phyloP scores from a whole-genome alignment of 768 basidiomycete species.

The Chalciporus pseudorubinellus region DNA sequence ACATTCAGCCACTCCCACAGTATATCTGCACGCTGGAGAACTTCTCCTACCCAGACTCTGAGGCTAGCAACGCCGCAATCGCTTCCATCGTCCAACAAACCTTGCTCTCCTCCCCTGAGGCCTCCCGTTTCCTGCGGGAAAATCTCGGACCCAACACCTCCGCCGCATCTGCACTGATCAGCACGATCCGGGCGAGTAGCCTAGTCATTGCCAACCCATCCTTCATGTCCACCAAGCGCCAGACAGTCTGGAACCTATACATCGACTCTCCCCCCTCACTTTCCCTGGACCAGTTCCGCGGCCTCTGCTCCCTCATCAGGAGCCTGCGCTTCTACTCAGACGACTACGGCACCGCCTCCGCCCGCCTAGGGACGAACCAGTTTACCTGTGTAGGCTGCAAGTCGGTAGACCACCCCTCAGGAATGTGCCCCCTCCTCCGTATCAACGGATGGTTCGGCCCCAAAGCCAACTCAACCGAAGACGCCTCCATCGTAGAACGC shows the following conservation, averaged over 20 bases:
- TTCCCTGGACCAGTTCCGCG: not conserved
- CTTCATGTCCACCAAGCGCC: not conserved
- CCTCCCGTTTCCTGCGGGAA: not conserved
- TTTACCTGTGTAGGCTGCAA: not conserved
- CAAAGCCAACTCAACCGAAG: not conserved
- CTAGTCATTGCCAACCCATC: not conserved
- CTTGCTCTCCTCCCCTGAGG: not conserved
- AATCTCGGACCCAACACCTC: not conserved
- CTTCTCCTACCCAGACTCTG: not conserved
- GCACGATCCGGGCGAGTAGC: not conserved
- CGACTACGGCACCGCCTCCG: not conserved
- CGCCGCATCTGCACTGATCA: not conserved
- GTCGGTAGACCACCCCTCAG: not conserved
- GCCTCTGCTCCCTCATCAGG: not conserved
- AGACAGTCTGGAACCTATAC: conserved; percentile 3
- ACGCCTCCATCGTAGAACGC: not conserved
- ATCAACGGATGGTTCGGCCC: not conserved
- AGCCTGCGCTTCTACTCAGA: not conserved
- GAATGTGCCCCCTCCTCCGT: not conserved
- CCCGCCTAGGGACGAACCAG: not conserved
- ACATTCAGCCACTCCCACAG: not conserved
- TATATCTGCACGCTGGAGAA: conserved; percentile 3
- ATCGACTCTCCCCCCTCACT: not conserved
- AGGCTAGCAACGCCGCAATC: not conserved
- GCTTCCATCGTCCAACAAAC: not conserved